Conservation (phyloP, 371 early-diverging fungal species). For the Parasitella parasitica region DNA sequence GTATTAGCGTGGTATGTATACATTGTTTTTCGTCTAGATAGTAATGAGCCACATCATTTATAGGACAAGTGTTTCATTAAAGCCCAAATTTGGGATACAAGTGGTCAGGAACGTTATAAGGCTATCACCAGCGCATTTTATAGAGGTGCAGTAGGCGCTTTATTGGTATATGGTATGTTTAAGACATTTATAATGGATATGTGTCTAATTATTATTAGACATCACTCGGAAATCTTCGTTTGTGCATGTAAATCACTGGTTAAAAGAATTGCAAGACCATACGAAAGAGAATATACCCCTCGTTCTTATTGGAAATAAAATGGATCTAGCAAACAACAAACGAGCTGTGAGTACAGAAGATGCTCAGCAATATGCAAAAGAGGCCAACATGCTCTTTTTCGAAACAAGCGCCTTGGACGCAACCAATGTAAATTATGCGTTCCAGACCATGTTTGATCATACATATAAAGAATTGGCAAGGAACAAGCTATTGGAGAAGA, state of each 20-base stretch:
- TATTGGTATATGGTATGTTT: slow-evolving; percentile 42
- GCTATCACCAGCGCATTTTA: slow-evolving; percentile 66
- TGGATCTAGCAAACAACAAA: slow-evolving; percentile 82
- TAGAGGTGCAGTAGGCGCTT: slow-evolving; percentile 49
- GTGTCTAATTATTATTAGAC: slow-evolving; percentile 50
- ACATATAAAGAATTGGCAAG: slow-evolving; percentile 17
- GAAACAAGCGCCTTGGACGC: slow-evolving; percentile 94
- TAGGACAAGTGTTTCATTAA: slow-evolving; percentile 54
- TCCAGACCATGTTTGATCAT: slow-evolving; percentile 41
- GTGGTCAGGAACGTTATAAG: slow-evolving; percentile 77
- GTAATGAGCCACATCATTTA: not conserved
- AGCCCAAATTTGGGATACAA: slow-evolving; percentile 92
- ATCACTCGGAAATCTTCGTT: slow-evolving; percentile 96
- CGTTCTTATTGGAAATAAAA: slow-evolving; percentile 98
- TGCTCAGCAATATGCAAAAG: slow-evolving; percentile 78
- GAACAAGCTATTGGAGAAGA: slow-evolving; percentile 13
- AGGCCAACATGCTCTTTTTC: slow-evolving; percentile 79
- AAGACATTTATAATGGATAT: not conserved
- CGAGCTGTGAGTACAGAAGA: slow-evolving; percentile 60
- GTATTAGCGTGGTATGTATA: not conserved
- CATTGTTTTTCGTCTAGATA: not conserved
- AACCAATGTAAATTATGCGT: slow-evolving; percentile 80
- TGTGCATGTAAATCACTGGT: slow-evolving; percentile 89
- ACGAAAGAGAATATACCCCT: slow-evolving; percentile 91
- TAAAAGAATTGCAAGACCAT: slow-evolving; percentile 96